Base-by-base conservation (phyloP, 148 eudicot genomes). In the Silene uniflora region DNA sequence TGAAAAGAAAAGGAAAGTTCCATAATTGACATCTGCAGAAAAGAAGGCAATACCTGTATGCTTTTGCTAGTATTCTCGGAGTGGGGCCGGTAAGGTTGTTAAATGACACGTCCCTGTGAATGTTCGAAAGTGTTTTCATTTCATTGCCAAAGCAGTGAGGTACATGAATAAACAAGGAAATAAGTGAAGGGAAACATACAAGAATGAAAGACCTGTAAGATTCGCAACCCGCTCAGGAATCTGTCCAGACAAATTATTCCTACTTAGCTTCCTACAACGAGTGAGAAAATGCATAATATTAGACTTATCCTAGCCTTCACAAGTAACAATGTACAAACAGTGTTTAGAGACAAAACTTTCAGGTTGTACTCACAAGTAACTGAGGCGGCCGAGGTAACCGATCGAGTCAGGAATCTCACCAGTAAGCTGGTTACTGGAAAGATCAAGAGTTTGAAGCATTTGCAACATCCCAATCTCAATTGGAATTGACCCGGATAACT, bases 21-120 rank as follows among this genome's bases (percentile, higher is more conserved):
- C 3, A 70, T 13, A 21, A 23, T 24, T 17, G 14, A 25, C 17
- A 47, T 46, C n/a, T 24, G 4, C 17, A 64, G 69, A 17, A 17
- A 21, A 27, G n/a, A 59, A 72, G 69, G 11, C 18, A 44, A 62
- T 81, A 91, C 98, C 92, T 90, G 83, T 87, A 94, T 76, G 79
- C 90, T 76, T 90, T 89, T 16, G 97, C 97, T 29, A 76, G 82
- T 75, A 94, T 90, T 64, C 75, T 84, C 69, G 97, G 96, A 1
- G 87, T 80, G 11, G 93, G 89, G 65, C 98, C 98, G 54, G 93
- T 90, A 59, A 93, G 90, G 74, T 93, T 93, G 82, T 93, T 93
- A 73, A 82, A 93, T 5, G 97, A 87, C 75, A 93, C 77, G 79
- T 93, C 98, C 94, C 98, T 93, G 77, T 52, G 74, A 75, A 76